Percentiles rank a stretch among this genome's conserved stretches.
These are phyloP conservation scores for Globisporangium spinosum DNA, from an alignment of 352 stramenopile species.

Conservation along the genomic window DNA sequence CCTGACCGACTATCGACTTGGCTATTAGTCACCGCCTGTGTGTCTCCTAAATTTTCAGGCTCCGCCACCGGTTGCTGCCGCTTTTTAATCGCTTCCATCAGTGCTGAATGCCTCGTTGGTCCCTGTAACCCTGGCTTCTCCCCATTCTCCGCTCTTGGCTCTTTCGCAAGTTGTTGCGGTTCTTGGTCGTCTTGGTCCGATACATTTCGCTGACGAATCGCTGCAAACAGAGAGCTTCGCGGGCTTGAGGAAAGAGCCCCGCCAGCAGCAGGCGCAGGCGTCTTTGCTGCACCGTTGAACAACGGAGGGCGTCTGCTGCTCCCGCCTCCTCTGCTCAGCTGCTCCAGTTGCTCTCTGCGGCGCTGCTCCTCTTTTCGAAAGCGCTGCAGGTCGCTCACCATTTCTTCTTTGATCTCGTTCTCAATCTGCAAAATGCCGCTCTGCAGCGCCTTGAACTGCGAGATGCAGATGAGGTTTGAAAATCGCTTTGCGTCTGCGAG, in stretches of 20 bases:
- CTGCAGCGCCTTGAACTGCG: slow-evolving; percentile 46
- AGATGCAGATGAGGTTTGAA: slow-evolving; percentile 65
- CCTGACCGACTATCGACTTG: neutral
- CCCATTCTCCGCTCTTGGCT: neutral
- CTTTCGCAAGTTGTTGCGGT: neutral
- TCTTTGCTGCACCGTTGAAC: slow-evolving; percentile 7
- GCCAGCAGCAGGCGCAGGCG: neutral
- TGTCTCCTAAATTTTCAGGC: neutral
- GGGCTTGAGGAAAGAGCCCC: slow-evolving; percentile 6
- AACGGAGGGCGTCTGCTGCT: slow-evolving; percentile 9
- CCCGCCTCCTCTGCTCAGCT: slow-evolving; percentile 5
- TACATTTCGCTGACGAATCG: slow-evolving; percentile 26
- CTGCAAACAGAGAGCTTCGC: slow-evolving; percentile 27
- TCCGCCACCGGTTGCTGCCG: neutral
- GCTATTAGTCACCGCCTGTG: too few relatives aligned
- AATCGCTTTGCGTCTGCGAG: slow-evolving; percentile 59
- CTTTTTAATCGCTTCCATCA: slow-evolving; percentile 20
- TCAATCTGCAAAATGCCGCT: slow-evolving; percentile 52
- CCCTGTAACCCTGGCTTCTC: neutral
- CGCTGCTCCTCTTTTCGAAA: slow-evolving; percentile 48
- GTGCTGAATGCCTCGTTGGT: neutral
- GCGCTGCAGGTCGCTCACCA: slow-evolving; percentile 44
- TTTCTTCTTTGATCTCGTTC: slow-evolving; percentile 72
- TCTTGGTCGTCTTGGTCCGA: neutral
- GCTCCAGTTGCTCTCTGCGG: slow-evolving; percentile 31